These are phyloP conservation scores for Suillus ampliporus DNA, from an alignment of 768 basidiomycete genomes.

Conservation along the genomic window DNA sequence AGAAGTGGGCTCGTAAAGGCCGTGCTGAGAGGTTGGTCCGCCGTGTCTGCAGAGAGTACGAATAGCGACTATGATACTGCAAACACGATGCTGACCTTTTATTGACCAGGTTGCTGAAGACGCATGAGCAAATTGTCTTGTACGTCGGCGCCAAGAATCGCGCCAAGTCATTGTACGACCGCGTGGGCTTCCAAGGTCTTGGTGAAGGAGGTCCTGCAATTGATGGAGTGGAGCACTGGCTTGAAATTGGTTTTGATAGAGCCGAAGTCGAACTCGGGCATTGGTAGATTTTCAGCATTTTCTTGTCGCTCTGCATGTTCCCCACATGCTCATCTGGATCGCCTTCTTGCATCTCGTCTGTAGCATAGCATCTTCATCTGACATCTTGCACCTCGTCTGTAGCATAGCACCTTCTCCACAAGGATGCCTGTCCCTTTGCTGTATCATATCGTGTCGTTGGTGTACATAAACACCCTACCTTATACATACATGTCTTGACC, in stretches of 20 bases:
- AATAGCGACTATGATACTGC: neutral
- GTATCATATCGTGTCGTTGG: neutral
- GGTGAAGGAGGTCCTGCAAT: slow-evolving; percentile 40
- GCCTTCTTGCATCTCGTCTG: neutral
- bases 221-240: slow-evolving; percentile 50
- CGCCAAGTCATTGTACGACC: slow-evolving; percentile 57
- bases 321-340: too few species aligned
- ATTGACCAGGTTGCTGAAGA: slow-evolving; percentile 44
- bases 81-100: slow-evolving; percentile 17
- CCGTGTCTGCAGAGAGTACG: slow-evolving; percentile 50
- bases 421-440: neutral
- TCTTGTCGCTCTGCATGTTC: neutral
- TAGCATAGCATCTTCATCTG: neutral
- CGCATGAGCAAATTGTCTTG: slow-evolving; percentile 52
- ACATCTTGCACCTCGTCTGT: neutral
- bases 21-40: slow-evolving; percentile 59
- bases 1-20: slow-evolving; percentile 49
- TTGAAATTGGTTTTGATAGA: slow-evolving; percentile 60
- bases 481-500: neutral
- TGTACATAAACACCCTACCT: neutral
- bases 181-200: slow-evolving; percentile 57
- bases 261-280: slow-evolving; percentile 59
- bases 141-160: slow-evolving; percentile 59
- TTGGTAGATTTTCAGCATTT: slow-evolving; percentile 52
- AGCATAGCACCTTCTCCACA: neutral